Evolutionary conservation across 352 stramenopile species (phyloP), one percentile per base, ranked within the genome.

Genomic region (Globisporangium apiculatum): DNA sequence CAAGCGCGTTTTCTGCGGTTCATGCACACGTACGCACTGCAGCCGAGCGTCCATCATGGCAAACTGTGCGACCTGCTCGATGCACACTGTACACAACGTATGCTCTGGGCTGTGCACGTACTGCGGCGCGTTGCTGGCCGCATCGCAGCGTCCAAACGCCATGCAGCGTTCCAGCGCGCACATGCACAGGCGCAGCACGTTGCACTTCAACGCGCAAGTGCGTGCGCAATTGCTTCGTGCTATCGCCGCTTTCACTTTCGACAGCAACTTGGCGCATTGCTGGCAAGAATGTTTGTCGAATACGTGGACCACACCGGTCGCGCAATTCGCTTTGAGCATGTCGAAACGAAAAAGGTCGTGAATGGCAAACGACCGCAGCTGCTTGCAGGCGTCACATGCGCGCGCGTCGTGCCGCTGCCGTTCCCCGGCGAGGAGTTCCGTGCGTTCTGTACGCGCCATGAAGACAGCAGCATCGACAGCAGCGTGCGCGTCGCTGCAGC

Each of bases 401-500:
- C 68, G 41, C 72, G 79, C 12, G 64, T 69, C n/a, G 66, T 89
- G 11, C 81, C 81, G 17, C 57, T 89, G 9, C 79, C 81, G 7
- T 89, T 84, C 58, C 79, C 79, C 7, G 76, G 76, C 1, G 81
- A 91, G 63, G 76, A 88, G 31, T 91, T 89, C 31, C 67, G 66
- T 9, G 73, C 81, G 0, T 74, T 85, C 53, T 91, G 81, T 51
- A 70, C 79, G 52, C 81, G 81, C 1, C 81, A 91, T 45, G 79
- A 91, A 52, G 77, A 77, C 47, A 75, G 58, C 31, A 55, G 58
- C 6, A 31, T 31, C 24, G 24, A 31, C 24, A 8, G 24, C 15
- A 4, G 15, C 51, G 12, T 46, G 10, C 72, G 60, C 54, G 62
- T 78, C 41, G 60, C 66, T 0, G 78, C 81, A 0, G 52, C 72